These are phyloP conservation scores for Moricandia arvensis DNA, from an alignment of 345 rosid genomes.

Conservation along the genomic window DNA sequence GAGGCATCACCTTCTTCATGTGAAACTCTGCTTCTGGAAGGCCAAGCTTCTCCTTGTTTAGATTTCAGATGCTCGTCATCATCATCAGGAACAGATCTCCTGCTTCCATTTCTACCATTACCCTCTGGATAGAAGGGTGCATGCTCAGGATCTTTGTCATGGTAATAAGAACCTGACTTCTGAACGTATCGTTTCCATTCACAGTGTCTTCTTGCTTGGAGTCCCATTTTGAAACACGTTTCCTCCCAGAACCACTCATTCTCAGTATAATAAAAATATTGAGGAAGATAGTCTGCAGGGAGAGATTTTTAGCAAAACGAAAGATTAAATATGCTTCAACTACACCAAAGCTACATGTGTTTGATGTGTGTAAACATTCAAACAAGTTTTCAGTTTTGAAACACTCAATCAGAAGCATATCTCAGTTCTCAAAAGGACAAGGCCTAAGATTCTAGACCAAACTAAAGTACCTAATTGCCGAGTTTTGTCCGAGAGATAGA, in stretches of 20 bases:
- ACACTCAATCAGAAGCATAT: slow-evolving; percentile 3
- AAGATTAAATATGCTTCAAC: background rate
- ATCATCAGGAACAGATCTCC: slow-evolving; percentile 48
- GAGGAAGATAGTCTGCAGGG: slow-evolving; percentile 6
- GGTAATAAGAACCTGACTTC: slow-evolving; percentile 45
- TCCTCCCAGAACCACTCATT: slow-evolving; percentile 66
- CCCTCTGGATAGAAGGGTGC: slow-evolving; percentile 49
- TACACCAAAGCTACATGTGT: background rate
- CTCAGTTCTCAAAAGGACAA: background rate
- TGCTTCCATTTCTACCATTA: slow-evolving; percentile 45
- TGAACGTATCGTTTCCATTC: slow-evolving; percentile 43
- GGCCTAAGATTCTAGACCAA: background rate
- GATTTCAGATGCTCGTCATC: slow-evolving; percentile 34
- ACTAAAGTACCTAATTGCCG: background rate
- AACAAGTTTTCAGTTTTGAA: background rate
- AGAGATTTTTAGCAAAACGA: background rate
- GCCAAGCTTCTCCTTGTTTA: slow-evolving; percentile 54
- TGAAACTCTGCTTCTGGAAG: slow-evolving; percentile 53
- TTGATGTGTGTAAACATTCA: background rate
- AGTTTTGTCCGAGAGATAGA: background rate
- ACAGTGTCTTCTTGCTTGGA: slow-evolving; percentile 54
- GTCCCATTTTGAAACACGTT: slow-evolving; percentile 81
- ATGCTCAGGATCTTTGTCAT: slow-evolving; percentile 48
- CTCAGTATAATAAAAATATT: background rate
- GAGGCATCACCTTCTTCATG: slow-evolving; percentile 40